These are phyloP conservation scores for Ganoderma sinense DNA, from an alignment of 1,284 basidiomycete species.

Conservation along the genomic window DNA sequence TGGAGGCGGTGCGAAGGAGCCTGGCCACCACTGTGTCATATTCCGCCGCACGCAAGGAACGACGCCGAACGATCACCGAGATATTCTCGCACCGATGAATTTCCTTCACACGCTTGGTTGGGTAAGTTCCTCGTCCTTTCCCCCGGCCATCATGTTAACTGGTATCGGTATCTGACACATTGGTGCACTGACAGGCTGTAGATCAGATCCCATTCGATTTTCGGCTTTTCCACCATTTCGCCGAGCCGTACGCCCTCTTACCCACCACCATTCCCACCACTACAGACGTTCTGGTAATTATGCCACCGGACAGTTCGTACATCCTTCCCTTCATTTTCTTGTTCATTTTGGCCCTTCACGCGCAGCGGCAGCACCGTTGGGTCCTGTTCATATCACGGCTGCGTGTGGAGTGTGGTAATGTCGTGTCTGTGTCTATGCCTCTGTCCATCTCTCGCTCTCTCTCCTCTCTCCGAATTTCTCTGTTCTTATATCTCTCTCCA, in stretches of 20 bases:
- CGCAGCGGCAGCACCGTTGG: slow-evolving; percentile 18
- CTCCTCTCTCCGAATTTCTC: slow-evolving; percentile 20
- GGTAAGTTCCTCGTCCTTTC: slow-evolving; percentile 9
- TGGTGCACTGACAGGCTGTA: slow-evolving; percentile 18
- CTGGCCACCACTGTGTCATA: slow-evolving; percentile 46
- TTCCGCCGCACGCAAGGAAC: slow-evolving; percentile 48
- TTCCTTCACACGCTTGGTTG: slow-evolving; percentile 14
- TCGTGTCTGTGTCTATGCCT: not conserved
- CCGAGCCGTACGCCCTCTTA: slow-evolving; percentile 5
- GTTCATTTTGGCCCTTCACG: slow-evolving; percentile 26
- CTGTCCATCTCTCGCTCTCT: slow-evolving; percentile 11
- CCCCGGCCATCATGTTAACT: not conserved
- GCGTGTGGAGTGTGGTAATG: slow-evolving; percentile 3
- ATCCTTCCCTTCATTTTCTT: slow-evolving; percentile 14
- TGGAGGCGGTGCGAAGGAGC: slow-evolving; percentile 35
- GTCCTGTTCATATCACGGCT: slow-evolving; percentile 1
- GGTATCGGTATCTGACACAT: slow-evolving; percentile 5
- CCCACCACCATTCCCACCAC: slow-evolving; percentile 9
- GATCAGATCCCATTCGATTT: slow-evolving; percentile 13
- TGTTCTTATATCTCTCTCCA: slow-evolving; percentile 15
- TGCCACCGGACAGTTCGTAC: slow-evolving; percentile 26
- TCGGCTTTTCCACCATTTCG: not conserved
- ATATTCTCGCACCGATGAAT: slow-evolving; percentile 47
- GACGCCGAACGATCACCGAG: slow-evolving; percentile 57
- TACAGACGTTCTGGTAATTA: slow-evolving; percentile 15